Base-by-base conservation (phyloP, 2,329 filamentous ascomycete genomes). In the Fusarium sp. region DNA sequence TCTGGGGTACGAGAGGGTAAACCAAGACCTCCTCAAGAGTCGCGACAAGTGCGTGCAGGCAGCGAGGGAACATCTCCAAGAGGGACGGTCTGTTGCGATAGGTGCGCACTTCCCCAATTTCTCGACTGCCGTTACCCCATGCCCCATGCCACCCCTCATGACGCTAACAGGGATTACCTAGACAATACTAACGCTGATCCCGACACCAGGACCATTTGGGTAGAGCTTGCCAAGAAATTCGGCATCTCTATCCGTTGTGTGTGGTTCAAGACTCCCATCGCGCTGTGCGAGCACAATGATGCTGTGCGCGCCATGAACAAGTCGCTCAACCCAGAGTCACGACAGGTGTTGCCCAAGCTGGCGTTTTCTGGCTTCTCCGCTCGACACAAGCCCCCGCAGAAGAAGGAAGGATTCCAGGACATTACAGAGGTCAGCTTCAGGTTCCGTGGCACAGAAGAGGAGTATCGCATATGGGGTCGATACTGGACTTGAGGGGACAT, bases 181-280 rank as follows among this genome's bases (percentile, higher is more conserved):
- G 97, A 99, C 83, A 98, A 98, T 82, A 98, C 97, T n/a, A 99
- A 99, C 81, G 91, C 95, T 33, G 93, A 97, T 83, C 81, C 87
- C 13, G 92, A 94, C 62, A 94, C 92, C 27, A 89, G 97, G 74
- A 88, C 89, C n/a, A 85, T 93, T 69, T 98, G 96, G 96, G 84
- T 94, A 35, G 85, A 90, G 29, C 84, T 98, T 33, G 95, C 95
- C 20, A 88, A 88, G 73, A 92, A 92, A 77, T 85, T 91, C 78
- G 86, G 89, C 5, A 87, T 97, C 3, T 92, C 94, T 3, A 93
- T 98, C 76, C 93, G 96, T 56, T 97, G 96, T 79, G 87, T 98
- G 11, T 93, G 93, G 82, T 97, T 99, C 85, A 93, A 92, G 61
- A 93, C 95, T 14, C 87, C 91, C 1, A 82, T 91, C 29, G 87